phyloP scores from a whole-genome alignment of 768 basidiomycete genomes.

The Coprinellus aureogranulatus region DNA sequence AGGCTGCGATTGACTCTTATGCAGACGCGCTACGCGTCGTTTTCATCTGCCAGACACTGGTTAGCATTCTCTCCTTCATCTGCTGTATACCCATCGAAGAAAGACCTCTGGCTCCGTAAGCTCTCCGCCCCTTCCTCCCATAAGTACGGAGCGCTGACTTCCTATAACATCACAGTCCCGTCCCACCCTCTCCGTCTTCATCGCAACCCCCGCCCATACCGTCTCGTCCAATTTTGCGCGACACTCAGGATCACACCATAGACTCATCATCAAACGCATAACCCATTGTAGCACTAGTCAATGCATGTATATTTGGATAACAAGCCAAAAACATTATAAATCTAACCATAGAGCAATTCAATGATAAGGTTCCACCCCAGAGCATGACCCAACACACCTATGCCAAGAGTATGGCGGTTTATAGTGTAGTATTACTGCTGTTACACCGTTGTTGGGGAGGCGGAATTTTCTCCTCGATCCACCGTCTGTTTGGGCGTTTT shows the following conservation, averaged over 20 bases:
- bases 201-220: not conserved
- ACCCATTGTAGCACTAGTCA: slow-evolving; percentile 22
- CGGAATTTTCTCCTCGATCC: slow-evolving; percentile 75
- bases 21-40: slow-evolving; percentile 76
- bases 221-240: not conserved
- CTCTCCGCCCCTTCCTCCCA: not conserved
- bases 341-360: not conserved
- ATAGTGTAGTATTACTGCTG: slow-evolving; percentile 6
- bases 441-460: slow-evolving; percentile 14
- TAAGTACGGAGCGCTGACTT: not conserved
- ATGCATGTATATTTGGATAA: slow-evolving; percentile 19
- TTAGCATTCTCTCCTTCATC: slow-evolving; percentile 66
- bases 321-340: slow-evolving; percentile 12
- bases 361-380: not conserved
- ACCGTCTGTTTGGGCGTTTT: slow-evolving; percentile 61
- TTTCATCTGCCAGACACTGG: slow-evolving; percentile 74
- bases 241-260: not conserved
- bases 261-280: slow-evolving; percentile 7
- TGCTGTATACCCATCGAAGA: slow-evolving; percentile 76
- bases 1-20: slow-evolving; percentile 74
- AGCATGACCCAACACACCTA: not conserved
- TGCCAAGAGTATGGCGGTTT: too few species aligned
- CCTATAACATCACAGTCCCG: not conserved
- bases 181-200: not conserved
- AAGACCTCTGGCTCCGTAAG: slow-evolving; percentile 32